Evolutionary conservation across 345 rosid genomes (phyloP), one percentile per base, ranked within the genome.

Genomic region (Garcia nutans): DNA sequence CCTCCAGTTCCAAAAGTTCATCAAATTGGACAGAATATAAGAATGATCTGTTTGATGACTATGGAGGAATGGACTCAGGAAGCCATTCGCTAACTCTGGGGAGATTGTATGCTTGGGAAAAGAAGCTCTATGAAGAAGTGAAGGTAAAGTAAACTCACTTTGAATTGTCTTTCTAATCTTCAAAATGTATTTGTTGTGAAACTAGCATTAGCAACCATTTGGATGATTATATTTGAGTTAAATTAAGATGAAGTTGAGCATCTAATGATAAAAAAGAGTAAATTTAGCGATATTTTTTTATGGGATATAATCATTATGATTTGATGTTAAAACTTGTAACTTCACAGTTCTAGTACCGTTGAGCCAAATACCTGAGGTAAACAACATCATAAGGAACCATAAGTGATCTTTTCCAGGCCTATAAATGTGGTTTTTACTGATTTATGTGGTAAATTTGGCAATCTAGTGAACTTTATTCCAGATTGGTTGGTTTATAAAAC

Each of bases 41-140:
- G 64, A 91, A 84, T 49, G 91, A 89, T 81, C 83, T 89, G 55
- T 91, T 89, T 57, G 90, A 91, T 67, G 90, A 87, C 15, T 88
- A 59, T 61, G 92, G 88, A 42, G 96, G 93, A 75, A 91, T 89
- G 96, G 85, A 85, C 71, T 83, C 96, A 0, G 96, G 96, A 67
- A 91, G 93, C 80, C 96, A 91, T 81, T 84, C 92, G 0, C 79
- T 85, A 37, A 91, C 96, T 17, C 83, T 91, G 23, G 93, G 84
- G 44, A 81, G 92, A 78, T 67, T 91, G 13, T 88, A 87, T 80
- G 93, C 91, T 41, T 91, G 96, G 96, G 93, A 91, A 79, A 91
- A 89, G 88, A 91, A 91, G 85, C 96, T 91, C 22, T 91, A 80
- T 49, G 89, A 87, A 67, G 90, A 89, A 78, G 90, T 91, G 66